These are phyloP conservation scores for Pseudozyma tsukubaensis DNA, from an alignment of 1,284 basidiomycete genomes.

Conservation along the genomic window DNA sequence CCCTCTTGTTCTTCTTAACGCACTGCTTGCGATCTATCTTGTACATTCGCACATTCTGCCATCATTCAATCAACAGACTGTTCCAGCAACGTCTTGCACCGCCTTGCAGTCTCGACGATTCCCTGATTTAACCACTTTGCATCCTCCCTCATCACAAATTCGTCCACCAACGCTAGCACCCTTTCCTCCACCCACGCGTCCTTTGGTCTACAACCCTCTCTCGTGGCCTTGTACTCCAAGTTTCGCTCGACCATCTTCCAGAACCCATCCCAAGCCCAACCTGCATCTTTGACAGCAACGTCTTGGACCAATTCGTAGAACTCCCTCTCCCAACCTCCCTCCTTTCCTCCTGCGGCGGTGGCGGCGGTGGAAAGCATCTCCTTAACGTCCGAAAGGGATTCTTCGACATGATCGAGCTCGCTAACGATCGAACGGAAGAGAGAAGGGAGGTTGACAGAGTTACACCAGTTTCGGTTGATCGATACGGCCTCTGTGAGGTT, in stretches of 20 bases:
- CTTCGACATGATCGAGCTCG: conserved; percentile 69
- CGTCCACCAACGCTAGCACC: conserved; percentile 14
- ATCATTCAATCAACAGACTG: no score
- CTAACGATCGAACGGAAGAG: conserved; percentile 70
- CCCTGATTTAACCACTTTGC: conserved; percentile 14
- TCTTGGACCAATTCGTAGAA: conserved; percentile 52
- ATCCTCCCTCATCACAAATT: conserved; percentile 22
- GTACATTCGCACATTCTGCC: no score
- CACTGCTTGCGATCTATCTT: background rate
- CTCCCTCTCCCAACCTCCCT: conserved; percentile 44
- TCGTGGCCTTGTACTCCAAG: conserved; percentile 23
- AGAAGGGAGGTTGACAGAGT: conserved; percentile 71
- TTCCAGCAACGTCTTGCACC: conserved; percentile 18
- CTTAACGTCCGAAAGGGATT: conserved; percentile 71
- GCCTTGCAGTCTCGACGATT: conserved; percentile 10
- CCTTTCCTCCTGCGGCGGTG: background rate
- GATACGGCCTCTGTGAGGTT: conserved; percentile 66
- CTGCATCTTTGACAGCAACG: conserved; percentile 56
- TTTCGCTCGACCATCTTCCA: conserved; percentile 61
- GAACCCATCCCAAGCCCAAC: conserved; percentile 66
- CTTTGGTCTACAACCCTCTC: conserved; percentile 5
- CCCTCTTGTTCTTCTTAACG: conserved; percentile 63
- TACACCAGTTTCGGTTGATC: conserved; percentile 71
- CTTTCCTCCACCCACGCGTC: conserved; percentile 17
- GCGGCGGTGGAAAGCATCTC: conserved; percentile 66